phyloP scores from a whole-genome alignment of 140 eudicot species.

The Anethum foeniculum region DNA sequence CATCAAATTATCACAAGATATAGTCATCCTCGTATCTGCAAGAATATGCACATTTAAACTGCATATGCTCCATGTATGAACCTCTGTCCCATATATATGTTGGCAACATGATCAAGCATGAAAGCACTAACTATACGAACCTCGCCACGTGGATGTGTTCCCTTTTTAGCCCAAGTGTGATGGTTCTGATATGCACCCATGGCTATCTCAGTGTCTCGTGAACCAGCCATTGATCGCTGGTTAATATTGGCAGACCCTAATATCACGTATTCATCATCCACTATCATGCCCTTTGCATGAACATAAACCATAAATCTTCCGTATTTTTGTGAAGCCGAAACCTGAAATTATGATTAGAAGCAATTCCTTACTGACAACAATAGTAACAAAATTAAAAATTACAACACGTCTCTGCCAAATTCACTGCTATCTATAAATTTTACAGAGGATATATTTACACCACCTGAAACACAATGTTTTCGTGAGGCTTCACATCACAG shows the following conservation, averaged over 20 bases:
- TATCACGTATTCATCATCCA: constrained; percentile 82
- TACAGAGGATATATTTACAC: neutral
- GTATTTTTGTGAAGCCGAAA: constrained; percentile 43
- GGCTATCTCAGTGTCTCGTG: constrained; percentile 94
- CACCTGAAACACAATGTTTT: neutral
- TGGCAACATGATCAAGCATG: neutral
- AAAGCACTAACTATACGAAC: constrained; percentile 26
- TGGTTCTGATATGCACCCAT: constrained; percentile 88
- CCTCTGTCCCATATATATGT: neutral
- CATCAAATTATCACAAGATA: neutral
- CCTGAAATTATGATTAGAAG: constrained; percentile 25
- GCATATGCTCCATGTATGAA: neutral
- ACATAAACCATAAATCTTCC: constrained; percentile 86
- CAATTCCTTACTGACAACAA: neutral
- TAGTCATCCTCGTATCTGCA: neutral
- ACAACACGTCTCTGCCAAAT: neutral
- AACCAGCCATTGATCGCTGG: constrained; percentile 95
- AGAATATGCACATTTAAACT: constrained; percentile 1
- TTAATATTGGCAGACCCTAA: constrained; percentile 89
- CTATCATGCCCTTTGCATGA: constrained; percentile 94
- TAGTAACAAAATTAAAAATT: neutral
- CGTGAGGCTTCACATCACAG: neutral
- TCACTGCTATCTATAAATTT: neutral
- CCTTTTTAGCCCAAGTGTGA: constrained; percentile 61
- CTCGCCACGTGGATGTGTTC: constrained; percentile 66